A percentile compares a stretch with the other conserved stretches of the same genome.
Evolutionary conservation across 2,329 filamentous ascomycete genomes (phyloP).

Genomic region (Trichoderma afroharzianum): DNA sequence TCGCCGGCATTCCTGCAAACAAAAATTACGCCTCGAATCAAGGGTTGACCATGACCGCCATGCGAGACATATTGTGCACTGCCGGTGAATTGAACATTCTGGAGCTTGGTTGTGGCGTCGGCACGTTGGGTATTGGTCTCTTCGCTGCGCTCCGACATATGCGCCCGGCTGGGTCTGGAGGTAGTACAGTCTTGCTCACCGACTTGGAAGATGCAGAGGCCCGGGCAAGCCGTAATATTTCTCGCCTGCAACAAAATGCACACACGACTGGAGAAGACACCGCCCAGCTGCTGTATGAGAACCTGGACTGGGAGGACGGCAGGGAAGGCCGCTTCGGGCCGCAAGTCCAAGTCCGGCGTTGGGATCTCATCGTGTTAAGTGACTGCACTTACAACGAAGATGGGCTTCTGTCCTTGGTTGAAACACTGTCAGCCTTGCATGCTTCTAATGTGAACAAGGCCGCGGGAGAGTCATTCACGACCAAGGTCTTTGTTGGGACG

Average conservation of each 20-base stretch:
- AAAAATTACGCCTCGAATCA: background rate
- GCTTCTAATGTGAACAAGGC: background rate
- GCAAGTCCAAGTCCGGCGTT: background rate
- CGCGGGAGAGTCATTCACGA: background rate
- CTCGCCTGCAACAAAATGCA: background rate
- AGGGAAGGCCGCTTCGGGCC: background rate
- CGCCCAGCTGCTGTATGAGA: background rate
- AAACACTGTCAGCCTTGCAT: background rate
- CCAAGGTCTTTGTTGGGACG: background rate
- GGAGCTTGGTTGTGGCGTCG: background rate
- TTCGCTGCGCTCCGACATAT: background rate
- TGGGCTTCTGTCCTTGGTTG: background rate
- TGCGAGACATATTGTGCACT: background rate
- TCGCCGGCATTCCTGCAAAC: background rate
- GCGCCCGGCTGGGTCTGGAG: background rate
- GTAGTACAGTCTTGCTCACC: background rate
- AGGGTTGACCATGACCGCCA: background rate
- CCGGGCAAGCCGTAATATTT: background rate
- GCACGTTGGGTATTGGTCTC: background rate
- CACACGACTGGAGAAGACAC: background rate
- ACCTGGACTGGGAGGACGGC: background rate
- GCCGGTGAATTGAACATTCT: background rate
- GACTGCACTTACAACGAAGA: background rate
- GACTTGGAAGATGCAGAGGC: background rate
- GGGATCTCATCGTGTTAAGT: background rate